These are phyloP conservation scores for Suillus decipiens DNA, from an alignment of 768 basidiomycete genomes.

Conservation along the genomic window DNA sequence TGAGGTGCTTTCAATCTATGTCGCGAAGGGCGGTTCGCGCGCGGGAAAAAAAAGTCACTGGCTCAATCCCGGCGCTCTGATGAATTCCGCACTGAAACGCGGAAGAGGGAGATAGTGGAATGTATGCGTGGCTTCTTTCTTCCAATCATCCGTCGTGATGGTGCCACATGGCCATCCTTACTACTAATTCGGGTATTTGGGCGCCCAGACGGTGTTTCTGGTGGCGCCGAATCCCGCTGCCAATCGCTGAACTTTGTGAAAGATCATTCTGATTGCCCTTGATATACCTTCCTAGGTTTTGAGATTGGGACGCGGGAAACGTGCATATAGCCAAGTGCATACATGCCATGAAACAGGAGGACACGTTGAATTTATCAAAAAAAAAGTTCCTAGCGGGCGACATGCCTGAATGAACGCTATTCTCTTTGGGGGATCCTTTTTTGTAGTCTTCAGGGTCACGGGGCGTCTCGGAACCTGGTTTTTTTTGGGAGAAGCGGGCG, in stretches of 20 bases:
- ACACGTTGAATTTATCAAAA: background rate
- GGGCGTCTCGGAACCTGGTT: background rate
- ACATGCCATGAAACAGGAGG: background rate
- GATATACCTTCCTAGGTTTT: background rate
- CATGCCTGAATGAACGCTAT: background rate
- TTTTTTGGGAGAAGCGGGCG: background rate
- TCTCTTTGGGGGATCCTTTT: background rate
- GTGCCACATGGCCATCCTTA: background rate
- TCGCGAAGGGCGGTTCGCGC: constrained; percentile 10
- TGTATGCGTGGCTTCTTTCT: background rate
- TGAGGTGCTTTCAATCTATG: background rate
- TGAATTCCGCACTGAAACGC: background rate
- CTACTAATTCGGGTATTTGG: background rate
- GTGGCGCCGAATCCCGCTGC: constrained; percentile 3
- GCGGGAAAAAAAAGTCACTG: constrained; percentile 5
- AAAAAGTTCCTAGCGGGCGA: background rate
- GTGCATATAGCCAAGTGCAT: background rate
- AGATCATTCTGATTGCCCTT: constrained; percentile 2
- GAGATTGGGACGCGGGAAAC: no score
- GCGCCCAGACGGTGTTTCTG: background rate
- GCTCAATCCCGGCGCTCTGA: background rate
- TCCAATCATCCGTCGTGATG: constrained; percentile 3
- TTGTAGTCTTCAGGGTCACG: background rate
- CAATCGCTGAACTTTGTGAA: background rate
- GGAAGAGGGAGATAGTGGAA: background rate